phyloP scores from a whole-genome alignment of 805 yeast genomes.

The Priceomyces fermenticarens region DNA sequence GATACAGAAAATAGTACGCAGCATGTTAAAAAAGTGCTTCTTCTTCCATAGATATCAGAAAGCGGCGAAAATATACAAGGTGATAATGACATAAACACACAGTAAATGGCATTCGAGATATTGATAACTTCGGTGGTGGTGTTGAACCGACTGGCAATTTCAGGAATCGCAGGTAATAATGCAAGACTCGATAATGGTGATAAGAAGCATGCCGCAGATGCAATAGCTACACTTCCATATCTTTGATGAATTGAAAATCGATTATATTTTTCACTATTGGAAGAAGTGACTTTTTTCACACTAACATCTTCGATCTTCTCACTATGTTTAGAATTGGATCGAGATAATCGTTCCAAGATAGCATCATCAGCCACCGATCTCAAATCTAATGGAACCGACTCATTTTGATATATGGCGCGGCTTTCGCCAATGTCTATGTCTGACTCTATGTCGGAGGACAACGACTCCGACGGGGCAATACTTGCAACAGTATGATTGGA shows the following conservation, averaged over 20 bases:
- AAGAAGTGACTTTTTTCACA: not conserved
- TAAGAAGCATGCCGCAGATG: slow-evolving; percentile 32
- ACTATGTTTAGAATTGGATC: slow-evolving; percentile 14
- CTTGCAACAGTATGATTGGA: not conserved
- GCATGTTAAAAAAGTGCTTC: slow-evolving; percentile 43
- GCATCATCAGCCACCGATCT: slow-evolving; percentile 18
- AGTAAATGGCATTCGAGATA: slow-evolving; percentile 49
- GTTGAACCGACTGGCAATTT: slow-evolving; percentile 43
- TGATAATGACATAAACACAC: slow-evolving; percentile 50
- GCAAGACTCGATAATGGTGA: slow-evolving; percentile 45
- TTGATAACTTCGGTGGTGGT: slow-evolving; percentile 48
- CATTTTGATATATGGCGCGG: slow-evolving; percentile 6
- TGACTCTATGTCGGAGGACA: slow-evolving; percentile 1
- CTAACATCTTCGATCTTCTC: not conserved
- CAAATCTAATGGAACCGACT: slow-evolving; percentile 16
- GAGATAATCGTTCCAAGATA: slow-evolving; percentile 13
- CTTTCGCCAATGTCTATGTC: not conserved
- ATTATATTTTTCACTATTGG: not conserved
- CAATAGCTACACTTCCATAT: slow-evolving; percentile 8
- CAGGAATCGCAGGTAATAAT: slow-evolving; percentile 51
- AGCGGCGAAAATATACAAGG: slow-evolving; percentile 51
- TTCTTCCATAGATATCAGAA: slow-evolving; percentile 52
- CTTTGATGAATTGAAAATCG: slow-evolving; percentile 4
- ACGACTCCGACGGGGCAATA: not conserved
- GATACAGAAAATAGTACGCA: slow-evolving; percentile 22